Percentiles rank a stretch among this genome's conserved stretches.
Evolutionary conservation across 768 basidiomycete genomes (phyloP).

Genomic region (Phlegmacium glaucopus): DNA sequence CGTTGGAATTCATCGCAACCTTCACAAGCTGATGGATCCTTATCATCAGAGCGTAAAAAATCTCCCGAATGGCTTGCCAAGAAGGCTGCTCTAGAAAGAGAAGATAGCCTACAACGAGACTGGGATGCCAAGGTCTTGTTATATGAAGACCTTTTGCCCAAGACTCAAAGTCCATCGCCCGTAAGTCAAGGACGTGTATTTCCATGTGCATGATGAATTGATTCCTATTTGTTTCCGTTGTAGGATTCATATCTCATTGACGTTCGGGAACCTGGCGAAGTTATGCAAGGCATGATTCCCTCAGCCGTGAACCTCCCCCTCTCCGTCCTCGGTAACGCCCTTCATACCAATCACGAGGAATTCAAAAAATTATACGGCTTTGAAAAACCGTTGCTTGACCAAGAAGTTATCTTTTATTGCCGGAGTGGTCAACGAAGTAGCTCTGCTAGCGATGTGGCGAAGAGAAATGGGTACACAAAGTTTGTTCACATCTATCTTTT

Average conservation of each 20-base stretch:
- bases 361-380: conserved; percentile 71
- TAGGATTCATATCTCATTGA: conserved; percentile 78
- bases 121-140: conserved; percentile 73
- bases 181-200: conserved; percentile 33
- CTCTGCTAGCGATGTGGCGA: conserved; percentile 79
- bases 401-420: conserved; percentile 89
- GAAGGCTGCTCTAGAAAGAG: conserved; percentile 32
- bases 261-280: conserved; percentile 92
- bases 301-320: conserved; percentile 89
- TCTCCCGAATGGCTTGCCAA: conserved; percentile 28
- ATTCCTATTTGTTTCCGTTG: conserved; percentile 2
- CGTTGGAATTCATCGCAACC: conserved; percentile 34
- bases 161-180: conserved; percentile 69
- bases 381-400: conserved; percentile 62
- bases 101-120: conserved; percentile 53
- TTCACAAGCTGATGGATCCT: not conserved
- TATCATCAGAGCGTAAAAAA: conserved; percentile 19
- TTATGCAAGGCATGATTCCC: conserved; percentile 89
- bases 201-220: not conserved
- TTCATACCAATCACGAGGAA: conserved; percentile 50
- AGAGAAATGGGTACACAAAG: conserved; percentile 80
- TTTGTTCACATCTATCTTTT: conserved; percentile 30
- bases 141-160: conserved; percentile 81
- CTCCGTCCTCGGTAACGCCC: conserved; percentile 64
- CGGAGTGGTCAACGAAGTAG: conserved; percentile 83